phyloP scores from a whole-genome alignment of 768 basidiomycete genomes.

The Clavaria fumosa region DNA sequence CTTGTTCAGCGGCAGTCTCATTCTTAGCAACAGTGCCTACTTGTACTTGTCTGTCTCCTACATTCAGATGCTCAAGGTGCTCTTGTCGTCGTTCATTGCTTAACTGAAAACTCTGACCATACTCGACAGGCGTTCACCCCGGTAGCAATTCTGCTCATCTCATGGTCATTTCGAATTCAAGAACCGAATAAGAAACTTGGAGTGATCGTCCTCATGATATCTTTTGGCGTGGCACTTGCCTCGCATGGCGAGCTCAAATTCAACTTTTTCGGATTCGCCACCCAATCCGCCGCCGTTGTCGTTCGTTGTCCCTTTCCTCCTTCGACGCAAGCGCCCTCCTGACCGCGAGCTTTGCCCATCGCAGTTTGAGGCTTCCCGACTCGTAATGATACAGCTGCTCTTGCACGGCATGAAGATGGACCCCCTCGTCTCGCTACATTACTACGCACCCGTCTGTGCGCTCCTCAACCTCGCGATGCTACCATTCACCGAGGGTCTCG shows the following conservation, averaged over 20 bases:
- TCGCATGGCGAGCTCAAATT: conserved; percentile 83
- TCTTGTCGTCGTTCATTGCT: conserved; percentile 7
- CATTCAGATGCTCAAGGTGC: conserved; percentile 92
- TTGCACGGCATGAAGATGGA: conserved; percentile 97
- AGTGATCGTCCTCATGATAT: conserved; percentile 82
- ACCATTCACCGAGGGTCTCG: conserved; percentile 85
- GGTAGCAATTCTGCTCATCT: conserved; percentile 85
- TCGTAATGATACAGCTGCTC: conserved; percentile 93
- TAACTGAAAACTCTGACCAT: neutral
- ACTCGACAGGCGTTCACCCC: conserved; percentile 69
- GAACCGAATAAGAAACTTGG: conserved; percentile 73
- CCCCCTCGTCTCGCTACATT: conserved; percentile 87
- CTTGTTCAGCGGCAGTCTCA: conserved; percentile 82
- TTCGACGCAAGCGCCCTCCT: neutral
- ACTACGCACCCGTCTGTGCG: conserved; percentile 93
- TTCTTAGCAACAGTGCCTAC: conserved; percentile 87
- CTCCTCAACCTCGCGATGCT: conserved; percentile 71
- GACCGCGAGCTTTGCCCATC: neutral
- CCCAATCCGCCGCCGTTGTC: conserved; percentile 72
- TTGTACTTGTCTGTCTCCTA: conserved; percentile 84
- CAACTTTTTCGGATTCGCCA: conserved; percentile 73
- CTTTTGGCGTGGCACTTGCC: conserved; percentile 75
- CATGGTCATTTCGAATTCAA: conserved; percentile 78
- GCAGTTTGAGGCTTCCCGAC: conserved; percentile 83
- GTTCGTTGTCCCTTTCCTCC: conserved; percentile 30